phyloP scores from a whole-genome alignment of 2,329 filamentous ascomycete genomes.

The Elsinoe perseae region DNA sequence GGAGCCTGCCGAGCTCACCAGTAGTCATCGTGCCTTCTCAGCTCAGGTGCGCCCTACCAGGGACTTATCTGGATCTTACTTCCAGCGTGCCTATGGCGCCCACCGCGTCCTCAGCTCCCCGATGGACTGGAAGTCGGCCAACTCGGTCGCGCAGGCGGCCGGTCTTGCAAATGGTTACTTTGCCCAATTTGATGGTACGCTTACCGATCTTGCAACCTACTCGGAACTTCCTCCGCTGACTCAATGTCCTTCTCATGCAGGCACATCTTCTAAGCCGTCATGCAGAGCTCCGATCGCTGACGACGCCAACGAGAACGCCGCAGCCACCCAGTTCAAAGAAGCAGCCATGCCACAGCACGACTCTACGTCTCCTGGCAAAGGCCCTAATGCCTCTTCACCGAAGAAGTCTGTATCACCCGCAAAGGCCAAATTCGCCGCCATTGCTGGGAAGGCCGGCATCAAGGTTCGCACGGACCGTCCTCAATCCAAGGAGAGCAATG shows the following conservation, averaged over 20 bases:
- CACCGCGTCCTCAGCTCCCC: slow-evolving; percentile 27
- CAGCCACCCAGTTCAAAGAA: slow-evolving; percentile 18
- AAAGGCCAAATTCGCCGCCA: slow-evolving; percentile 40
- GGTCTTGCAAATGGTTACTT: slow-evolving; percentile 28
- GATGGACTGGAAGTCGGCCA: slow-evolving; percentile 28
- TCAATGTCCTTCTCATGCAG: slow-evolving; percentile 4
- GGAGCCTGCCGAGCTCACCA: slow-evolving; percentile 2
- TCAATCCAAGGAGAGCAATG: slow-evolving; percentile 18
- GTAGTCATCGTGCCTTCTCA: slow-evolving; percentile 17
- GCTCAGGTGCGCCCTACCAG: slow-evolving; percentile 16
- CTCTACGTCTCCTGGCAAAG: slow-evolving; percentile 16
- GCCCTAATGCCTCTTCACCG: background rate
- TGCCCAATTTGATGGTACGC: slow-evolving; percentile 29
- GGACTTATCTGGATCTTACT: slow-evolving; percentile 14
- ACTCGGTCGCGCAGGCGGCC: slow-evolving; percentile 27
- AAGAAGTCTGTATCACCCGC: slow-evolving; percentile 32
- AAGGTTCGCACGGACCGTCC: slow-evolving; percentile 23
- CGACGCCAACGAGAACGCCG: background rate
- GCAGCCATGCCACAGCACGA: slow-evolving; percentile 16
- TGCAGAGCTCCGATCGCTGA: background rate
- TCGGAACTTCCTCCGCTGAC: slow-evolving; percentile 17
- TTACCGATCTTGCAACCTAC: slow-evolving; percentile 13
- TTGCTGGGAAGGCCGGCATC: slow-evolving; percentile 40
- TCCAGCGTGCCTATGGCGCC: slow-evolving; percentile 18
- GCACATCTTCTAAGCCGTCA: slow-evolving; percentile 13